These are phyloP conservation scores for Pleurotus pulmonarius DNA, from an alignment of 768 basidiomycete species.

Conservation along the genomic window DNA sequence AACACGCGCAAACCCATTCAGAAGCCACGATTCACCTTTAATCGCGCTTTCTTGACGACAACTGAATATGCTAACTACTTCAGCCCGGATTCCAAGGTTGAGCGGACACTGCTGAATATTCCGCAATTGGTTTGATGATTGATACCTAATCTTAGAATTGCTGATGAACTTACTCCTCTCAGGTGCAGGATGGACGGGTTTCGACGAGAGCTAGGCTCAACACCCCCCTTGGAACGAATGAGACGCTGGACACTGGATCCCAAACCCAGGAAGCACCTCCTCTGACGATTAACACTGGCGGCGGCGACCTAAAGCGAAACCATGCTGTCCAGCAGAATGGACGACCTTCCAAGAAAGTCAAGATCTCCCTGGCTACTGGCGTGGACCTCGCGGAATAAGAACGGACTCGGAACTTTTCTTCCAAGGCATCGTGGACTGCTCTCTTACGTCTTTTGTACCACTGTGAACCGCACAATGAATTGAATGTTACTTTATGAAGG, in stretches of 20 bases:
- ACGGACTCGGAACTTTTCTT: neutral
- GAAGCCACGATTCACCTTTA: constrained; percentile 57
- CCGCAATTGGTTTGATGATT: constrained; percentile 44
- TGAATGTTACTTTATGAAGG: too few species aligned
- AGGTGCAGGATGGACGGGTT: neutral
- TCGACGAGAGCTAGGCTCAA: neutral
- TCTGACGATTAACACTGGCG: neutral
- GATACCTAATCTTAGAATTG: too few species aligned
- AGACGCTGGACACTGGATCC: neutral
- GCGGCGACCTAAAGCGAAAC: constrained; percentile 17
- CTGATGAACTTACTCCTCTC: too few species aligned
- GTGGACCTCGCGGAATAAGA: constrained; percentile 72
- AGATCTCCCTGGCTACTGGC: constrained; percentile 65
- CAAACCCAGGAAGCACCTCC: constrained; percentile 13
- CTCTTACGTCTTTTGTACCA: neutral
- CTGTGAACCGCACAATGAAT: too few species aligned
- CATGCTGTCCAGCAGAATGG: constrained; percentile 32
- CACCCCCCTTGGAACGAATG: neutral
- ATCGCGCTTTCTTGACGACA: constrained; percentile 38
- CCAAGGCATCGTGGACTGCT: neutral
- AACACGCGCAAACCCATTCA: constrained; percentile 47
- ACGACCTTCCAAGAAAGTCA: constrained; percentile 56
- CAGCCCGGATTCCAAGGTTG: constrained; percentile 53
- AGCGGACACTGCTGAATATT: constrained; percentile 60
- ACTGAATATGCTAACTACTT: constrained; percentile 66